These are phyloP conservation scores for Verbena officinalis DNA, from an alignment of 257 asterid species.

Conservation along the genomic window DNA sequence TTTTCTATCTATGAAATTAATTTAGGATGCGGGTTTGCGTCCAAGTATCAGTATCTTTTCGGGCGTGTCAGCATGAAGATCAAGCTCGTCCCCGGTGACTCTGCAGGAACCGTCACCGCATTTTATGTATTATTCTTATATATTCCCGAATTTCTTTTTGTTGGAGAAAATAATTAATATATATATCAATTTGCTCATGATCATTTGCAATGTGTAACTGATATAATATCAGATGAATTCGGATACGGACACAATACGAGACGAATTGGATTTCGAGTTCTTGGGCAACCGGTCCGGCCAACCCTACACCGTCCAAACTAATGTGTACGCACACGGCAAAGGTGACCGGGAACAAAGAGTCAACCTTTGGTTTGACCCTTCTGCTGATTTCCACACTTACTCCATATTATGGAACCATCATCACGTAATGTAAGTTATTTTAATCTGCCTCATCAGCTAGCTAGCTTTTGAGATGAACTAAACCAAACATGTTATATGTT, in stretches of 20 bases:
- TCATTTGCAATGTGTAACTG: not conserved
- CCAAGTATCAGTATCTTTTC: constrained; percentile 47
- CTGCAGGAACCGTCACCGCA: constrained; percentile 68
- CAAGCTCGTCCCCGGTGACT: constrained; percentile 68
- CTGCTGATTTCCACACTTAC: constrained; percentile 69
- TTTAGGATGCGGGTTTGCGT: constrained; percentile 57
- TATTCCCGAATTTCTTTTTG: not conserved
- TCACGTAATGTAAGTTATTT: constrained; percentile 57
- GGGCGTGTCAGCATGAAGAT: constrained; percentile 62
- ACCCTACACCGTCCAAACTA: constrained; percentile 88
- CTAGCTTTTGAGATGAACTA: too few species aligned
- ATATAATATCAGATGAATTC: constrained; percentile 86
- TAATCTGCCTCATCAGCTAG: too few species aligned
- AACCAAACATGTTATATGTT: too few species aligned
- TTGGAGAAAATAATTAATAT: not conserved
- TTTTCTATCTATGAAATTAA: too few species aligned
- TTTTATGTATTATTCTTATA: constrained; percentile 45
- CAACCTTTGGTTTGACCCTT: constrained; percentile 92
- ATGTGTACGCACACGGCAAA: constrained; percentile 79
- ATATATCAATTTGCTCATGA: not conserved
- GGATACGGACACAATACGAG: constrained; percentile 53
- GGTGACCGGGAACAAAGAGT: constrained; percentile 83
- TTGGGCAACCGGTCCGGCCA: constrained; percentile 90
- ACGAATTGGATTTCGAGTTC: constrained; percentile 92
- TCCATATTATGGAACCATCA: constrained; percentile 65